These are phyloP conservation scores for Cyberlindnera amylophila DNA, from an alignment of 805 yeast genomes.

Conservation along the genomic window DNA sequence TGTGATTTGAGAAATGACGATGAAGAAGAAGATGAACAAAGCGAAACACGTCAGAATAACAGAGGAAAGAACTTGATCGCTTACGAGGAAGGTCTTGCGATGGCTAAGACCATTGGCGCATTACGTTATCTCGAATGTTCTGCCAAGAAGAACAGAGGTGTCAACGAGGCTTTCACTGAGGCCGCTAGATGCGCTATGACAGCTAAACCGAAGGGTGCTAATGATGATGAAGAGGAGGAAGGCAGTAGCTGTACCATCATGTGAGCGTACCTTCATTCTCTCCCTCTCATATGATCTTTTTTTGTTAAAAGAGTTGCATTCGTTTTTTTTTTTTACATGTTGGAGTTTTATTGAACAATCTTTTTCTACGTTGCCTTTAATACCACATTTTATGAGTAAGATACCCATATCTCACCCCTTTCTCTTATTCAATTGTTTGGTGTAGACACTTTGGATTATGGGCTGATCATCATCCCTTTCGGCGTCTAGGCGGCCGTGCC, in stretches of 20 bases:
- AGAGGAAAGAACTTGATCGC: conserved; percentile 55
- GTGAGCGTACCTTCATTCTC: conserved; percentile 32
- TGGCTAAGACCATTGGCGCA: conserved; percentile 93
- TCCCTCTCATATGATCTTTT: no score
- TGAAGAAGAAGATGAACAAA: conserved; percentile 37
- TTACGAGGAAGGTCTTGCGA: conserved; percentile 89
- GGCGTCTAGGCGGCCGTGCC: no score
- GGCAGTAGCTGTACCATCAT: conserved; percentile 37
- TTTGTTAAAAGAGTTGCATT: no score
- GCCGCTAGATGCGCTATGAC: conserved; percentile 96
- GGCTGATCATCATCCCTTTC: no score
- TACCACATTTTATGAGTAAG: no score
- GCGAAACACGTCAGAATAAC: conserved; percentile 29
- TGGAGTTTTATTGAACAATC: no score
- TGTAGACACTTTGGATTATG: no score
- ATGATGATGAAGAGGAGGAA: conserved; percentile 37
- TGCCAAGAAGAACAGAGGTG: conserved; percentile 94
- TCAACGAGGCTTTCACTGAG: conserved; percentile 98
- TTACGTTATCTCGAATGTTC: conserved; percentile 93
- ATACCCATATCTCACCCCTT: no score
- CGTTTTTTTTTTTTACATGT: no score
- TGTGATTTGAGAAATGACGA: conserved; percentile 84
- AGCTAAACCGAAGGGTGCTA: conserved; percentile 78
- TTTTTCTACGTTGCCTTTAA: no score
- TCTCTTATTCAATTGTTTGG: no score